Percentiles rank a stretch among this genome's conserved stretches.
Evolutionary conservation across 306 rosid species (phyloP).

Genomic region (Castanea mollissima): DNA sequence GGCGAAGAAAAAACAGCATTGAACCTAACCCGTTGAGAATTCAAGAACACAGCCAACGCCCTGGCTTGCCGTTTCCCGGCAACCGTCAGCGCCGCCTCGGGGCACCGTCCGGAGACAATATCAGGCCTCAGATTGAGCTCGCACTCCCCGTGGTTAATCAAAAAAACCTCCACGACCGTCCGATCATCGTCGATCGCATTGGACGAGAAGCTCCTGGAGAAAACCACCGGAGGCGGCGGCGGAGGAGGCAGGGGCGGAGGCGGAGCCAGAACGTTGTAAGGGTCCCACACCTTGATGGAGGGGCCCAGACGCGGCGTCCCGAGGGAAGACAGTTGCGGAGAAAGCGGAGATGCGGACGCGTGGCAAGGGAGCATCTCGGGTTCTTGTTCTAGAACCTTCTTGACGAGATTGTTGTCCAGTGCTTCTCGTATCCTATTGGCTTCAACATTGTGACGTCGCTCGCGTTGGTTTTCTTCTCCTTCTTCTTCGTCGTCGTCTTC

Average conservation of each 20-base stretch:
- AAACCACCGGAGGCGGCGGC: constrained; percentile 26
- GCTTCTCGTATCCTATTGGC: constrained; percentile 24
- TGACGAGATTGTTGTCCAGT: constrained; percentile 46
- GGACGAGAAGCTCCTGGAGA: constrained; percentile 58
- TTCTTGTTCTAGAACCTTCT: constrained; percentile 88
- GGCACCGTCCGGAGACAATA: constrained; percentile 74
- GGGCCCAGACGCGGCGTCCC: constrained; percentile 95
- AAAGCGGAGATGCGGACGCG: constrained; percentile 92
- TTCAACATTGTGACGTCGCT: constrained; percentile 10
- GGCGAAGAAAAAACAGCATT: constrained; percentile 76
- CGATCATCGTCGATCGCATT: constrained; percentile 51
- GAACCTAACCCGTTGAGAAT: constrained; percentile 78
- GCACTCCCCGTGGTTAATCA: constrained; percentile 91
- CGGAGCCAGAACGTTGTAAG: constrained; percentile 84
- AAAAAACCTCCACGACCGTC: constrained; percentile 64
- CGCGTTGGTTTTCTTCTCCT: constrained; percentile 25
- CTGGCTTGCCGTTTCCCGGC: constrained; percentile 85
- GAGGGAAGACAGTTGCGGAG: constrained; percentile 86
- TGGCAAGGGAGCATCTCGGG: constrained; percentile 95
- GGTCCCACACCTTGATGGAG: constrained; percentile 96
- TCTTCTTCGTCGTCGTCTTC: constrained; percentile 41
- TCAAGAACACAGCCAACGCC: constrained; percentile 90
- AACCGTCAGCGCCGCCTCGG: constrained; percentile 57
- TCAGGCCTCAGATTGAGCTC: constrained; percentile 73
- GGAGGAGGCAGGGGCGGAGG: constrained; percentile 57